These are phyloP conservation scores for Flaveria robusta DNA, from an alignment of 129 eudicot genomes.

Conservation along the genomic window DNA sequence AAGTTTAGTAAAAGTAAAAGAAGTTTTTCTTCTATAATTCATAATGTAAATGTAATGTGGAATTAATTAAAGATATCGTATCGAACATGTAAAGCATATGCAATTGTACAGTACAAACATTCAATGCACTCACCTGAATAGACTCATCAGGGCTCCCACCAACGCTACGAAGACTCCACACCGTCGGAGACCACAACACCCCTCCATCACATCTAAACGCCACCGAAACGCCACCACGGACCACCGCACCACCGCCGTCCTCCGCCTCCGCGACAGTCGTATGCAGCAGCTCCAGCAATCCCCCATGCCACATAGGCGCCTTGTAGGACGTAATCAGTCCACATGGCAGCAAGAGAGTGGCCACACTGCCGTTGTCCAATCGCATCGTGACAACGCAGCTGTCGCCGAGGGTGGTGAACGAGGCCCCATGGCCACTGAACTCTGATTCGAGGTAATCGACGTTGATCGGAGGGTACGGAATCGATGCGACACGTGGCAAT, in stretches of 20 bases:
- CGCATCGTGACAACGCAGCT: constrained; percentile 63
- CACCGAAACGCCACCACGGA: constrained; percentile 79
- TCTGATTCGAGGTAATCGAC: constrained; percentile 58
- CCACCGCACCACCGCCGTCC: constrained; percentile 47
- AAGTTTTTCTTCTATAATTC: too few relatives aligned
- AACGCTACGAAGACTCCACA: constrained; percentile 63
- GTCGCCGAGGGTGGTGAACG: constrained; percentile 53
- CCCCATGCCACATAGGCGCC: constrained; percentile 88
- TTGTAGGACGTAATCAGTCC: constrained; percentile 85
- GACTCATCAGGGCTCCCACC: constrained; percentile 61
- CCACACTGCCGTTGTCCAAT: constrained; percentile 64
- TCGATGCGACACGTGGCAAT: constrained; percentile 49
- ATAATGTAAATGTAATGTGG: too few relatives aligned
- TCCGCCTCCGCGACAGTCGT: constrained; percentile 59
- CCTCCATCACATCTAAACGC: constrained; percentile 51
- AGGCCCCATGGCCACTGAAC: constrained; percentile 61
- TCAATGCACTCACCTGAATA: constrained; percentile 54
- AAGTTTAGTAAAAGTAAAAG: too few relatives aligned
- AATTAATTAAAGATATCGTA: too few relatives aligned
- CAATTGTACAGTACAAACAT: neutral
- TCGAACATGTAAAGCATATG: neutral
- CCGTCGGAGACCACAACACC: constrained; percentile 54
- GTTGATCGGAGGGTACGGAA: constrained; percentile 52
- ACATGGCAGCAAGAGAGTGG: constrained; percentile 79
- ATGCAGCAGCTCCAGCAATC: constrained; percentile 70